A percentile compares a stretch with the other conserved stretches of the same genome.
Evolutionary conservation across 1,284 basidiomycete genomes (phyloP).

Genomic region (Boletus coffeatus): DNA sequence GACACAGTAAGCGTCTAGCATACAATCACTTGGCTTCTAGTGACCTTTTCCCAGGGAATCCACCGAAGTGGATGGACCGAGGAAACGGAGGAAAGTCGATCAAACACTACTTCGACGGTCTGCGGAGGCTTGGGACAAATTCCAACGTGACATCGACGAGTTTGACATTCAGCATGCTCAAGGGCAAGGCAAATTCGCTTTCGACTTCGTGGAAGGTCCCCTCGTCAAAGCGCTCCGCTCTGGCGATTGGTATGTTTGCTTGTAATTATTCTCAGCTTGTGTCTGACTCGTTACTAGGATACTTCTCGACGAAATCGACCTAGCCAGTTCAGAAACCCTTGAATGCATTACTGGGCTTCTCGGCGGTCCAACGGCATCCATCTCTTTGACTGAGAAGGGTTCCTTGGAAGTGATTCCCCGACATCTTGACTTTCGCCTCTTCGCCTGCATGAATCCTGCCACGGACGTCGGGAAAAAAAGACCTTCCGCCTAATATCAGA

Average conservation of each 20-base stretch:
- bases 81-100: slow-evolving; percentile 75
- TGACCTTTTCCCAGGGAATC: slow-evolving; percentile 15
- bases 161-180: slow-evolving; percentile 87
- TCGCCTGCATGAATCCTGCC: slow-evolving; percentile 99
- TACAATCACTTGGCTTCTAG: not conserved
- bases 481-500: slow-evolving; percentile 87
- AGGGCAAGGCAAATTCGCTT: slow-evolving; percentile 84
- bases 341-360: slow-evolving; percentile 90
- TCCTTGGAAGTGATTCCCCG: slow-evolving; percentile 87
- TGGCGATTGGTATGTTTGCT: slow-evolving; percentile 78
- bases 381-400: slow-evolving; percentile 93
- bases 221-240: slow-evolving; percentile 86
- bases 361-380: slow-evolving; percentile 80
- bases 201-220: slow-evolving; percentile 95
- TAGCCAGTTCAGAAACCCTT: slow-evolving; percentile 92
- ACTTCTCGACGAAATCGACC: slow-evolving; percentile 93
- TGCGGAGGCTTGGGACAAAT: slow-evolving; percentile 64
- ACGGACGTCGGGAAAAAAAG: slow-evolving; percentile 98
- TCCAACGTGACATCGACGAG: slow-evolving; percentile 67
- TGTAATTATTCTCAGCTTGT: not conserved
- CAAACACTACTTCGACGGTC: slow-evolving; percentile 39
- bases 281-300: slow-evolving; percentile 51
- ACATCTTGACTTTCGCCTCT: slow-evolving; percentile 93
- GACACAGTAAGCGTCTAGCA: slow-evolving; percentile 35
- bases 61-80: slow-evolving; percentile 43